Conservation (phyloP, 2,329 filamentous ascomycete genomes). For the Diaporthe velutina region DNA sequence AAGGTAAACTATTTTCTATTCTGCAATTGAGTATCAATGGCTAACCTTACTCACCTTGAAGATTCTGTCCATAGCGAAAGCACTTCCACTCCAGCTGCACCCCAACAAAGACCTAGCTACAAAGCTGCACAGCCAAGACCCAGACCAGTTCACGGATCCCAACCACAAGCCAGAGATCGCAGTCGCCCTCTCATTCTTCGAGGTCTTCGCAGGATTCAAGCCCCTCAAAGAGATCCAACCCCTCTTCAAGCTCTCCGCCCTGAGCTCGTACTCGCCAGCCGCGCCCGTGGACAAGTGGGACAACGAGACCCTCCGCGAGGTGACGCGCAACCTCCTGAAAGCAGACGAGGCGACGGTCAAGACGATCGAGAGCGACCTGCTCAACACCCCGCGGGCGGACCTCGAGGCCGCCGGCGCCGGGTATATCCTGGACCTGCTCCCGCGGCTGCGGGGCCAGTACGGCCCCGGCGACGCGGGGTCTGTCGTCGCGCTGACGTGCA, state of each 20-base stretch:
- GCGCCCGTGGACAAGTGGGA: conserved; percentile 59
- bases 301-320: conserved; percentile 68
- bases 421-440: conserved; percentile 75
- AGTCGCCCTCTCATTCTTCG: conserved; percentile 77
- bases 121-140: conserved; percentile 73
- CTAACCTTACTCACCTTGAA: conserved; percentile 41
- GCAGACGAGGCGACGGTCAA: conserved; percentile 65
- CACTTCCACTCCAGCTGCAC: conserved; percentile 81
- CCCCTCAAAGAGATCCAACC: conserved; percentile 70
- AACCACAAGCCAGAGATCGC: conserved; percentile 89
- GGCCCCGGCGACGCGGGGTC: conserved; percentile 73
- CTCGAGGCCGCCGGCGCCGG: conserved; percentile 60
- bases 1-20: conserved; percentile 61
- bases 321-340: conserved; percentile 67
- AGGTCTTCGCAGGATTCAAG: conserved; percentile 83
- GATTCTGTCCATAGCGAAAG: conserved; percentile 81
- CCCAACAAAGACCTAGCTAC: conserved; percentile 77
- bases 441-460: conserved; percentile 75
- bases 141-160: conserved; percentile 75
- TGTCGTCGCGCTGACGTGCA: conserved; percentile 77
- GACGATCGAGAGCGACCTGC: conserved; percentile 65
- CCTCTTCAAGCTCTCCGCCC: conserved; percentile 68
- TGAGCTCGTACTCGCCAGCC: conserved; percentile 66
- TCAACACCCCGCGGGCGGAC: conserved; percentile 58
- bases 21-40: neutral